A percentile compares a stretch with the other conserved stretches of the same genome.
Conservation (phyloP, 192 early-diverging fungal genomes). For the Linnemannia schmuckeri region DNA sequence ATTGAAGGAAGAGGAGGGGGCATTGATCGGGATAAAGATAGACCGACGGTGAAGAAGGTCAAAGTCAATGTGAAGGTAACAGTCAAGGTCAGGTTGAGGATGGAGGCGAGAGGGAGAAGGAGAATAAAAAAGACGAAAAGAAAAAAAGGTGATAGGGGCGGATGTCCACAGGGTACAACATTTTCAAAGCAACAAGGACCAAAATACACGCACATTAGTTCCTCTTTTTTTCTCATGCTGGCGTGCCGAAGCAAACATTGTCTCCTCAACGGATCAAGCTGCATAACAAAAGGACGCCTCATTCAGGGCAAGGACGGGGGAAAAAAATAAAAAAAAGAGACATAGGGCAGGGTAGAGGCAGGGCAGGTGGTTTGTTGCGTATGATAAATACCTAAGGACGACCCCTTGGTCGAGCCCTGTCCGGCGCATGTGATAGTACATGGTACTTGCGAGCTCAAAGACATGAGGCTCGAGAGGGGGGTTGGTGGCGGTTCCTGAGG, state of each 20-base stretch:
- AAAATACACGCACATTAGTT: neutral
- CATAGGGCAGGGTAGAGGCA: neutral
- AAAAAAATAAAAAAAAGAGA: neutral
- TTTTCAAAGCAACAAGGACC: neutral
- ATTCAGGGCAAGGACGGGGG: neutral
- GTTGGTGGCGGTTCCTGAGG: neutral
- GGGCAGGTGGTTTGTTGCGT: neutral
- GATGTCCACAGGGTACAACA: neutral
- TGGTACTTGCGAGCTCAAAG: conserved; percentile 75
- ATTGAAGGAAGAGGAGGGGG: neutral
- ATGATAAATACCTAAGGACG: conserved; percentile 66
- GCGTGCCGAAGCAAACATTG: neutral
- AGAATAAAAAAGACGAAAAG: too few species aligned
- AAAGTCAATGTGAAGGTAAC: neutral
- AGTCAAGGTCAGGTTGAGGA: neutral
- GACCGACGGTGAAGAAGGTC: neutral
- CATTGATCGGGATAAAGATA: neutral
- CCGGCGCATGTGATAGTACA: conserved; percentile 78
- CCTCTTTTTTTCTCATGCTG: neutral
- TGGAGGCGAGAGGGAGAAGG: neutral
- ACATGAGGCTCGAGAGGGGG: conserved; percentile 69
- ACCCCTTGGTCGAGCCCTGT: conserved; percentile 76
- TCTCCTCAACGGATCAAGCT: conserved; percentile 3
- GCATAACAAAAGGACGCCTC: neutral
- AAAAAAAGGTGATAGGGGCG: neutral